phyloP scores from a whole-genome alignment of 495 filamentous ascomycete species.

The Cercophora samala region DNA sequence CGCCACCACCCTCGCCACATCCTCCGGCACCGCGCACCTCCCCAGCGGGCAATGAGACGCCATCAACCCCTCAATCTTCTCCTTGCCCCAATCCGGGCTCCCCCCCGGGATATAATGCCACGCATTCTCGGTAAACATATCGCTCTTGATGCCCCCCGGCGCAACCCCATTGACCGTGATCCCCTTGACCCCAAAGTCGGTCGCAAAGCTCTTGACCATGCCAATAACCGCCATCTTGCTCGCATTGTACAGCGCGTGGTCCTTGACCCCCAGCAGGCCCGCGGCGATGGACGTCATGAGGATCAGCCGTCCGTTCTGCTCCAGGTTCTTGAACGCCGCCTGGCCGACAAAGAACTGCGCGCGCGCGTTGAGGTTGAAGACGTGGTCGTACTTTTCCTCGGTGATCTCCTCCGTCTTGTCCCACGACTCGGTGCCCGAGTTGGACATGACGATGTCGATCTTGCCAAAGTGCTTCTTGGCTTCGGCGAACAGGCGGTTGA shows the following conservation, averaged over 20 bases:
- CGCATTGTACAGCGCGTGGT: slow-evolving; percentile 73
- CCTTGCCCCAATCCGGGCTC: slow-evolving; percentile 25
- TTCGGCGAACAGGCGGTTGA: slow-evolving; percentile 58
- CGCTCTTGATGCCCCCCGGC: slow-evolving; percentile 73
- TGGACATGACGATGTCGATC: slow-evolving; percentile 73
- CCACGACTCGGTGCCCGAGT: slow-evolving; percentile 63
- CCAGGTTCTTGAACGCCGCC: slow-evolving; percentile 66
- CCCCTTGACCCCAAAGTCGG: slow-evolving; percentile 66
- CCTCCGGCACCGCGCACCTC: slow-evolving; percentile 49
- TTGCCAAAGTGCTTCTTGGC: slow-evolving; percentile 63
- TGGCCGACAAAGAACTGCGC: slow-evolving; percentile 84
- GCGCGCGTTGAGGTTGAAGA: slow-evolving; percentile 72
- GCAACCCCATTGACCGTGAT: slow-evolving; percentile 78
- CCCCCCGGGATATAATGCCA: slow-evolving; percentile 61
- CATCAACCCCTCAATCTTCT: slow-evolving; percentile 38
- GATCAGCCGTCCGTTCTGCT: slow-evolving; percentile 65
- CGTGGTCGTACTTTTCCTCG: slow-evolving; percentile 68
- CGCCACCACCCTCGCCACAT: slow-evolving; percentile 55
- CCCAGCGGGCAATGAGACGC: slow-evolving; percentile 36
- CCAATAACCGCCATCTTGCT: slow-evolving; percentile 76
- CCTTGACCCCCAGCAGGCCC: slow-evolving; percentile 56
- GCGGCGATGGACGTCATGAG: slow-evolving; percentile 57
- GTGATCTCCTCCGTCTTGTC: slow-evolving; percentile 66
- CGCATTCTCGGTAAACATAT: slow-evolving; percentile 68
- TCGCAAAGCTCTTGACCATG: slow-evolving; percentile 70